phyloP scores from a whole-genome alignment of 176 grass and related monocot genomes.

The Miscanthus lutarioriparius region DNA sequence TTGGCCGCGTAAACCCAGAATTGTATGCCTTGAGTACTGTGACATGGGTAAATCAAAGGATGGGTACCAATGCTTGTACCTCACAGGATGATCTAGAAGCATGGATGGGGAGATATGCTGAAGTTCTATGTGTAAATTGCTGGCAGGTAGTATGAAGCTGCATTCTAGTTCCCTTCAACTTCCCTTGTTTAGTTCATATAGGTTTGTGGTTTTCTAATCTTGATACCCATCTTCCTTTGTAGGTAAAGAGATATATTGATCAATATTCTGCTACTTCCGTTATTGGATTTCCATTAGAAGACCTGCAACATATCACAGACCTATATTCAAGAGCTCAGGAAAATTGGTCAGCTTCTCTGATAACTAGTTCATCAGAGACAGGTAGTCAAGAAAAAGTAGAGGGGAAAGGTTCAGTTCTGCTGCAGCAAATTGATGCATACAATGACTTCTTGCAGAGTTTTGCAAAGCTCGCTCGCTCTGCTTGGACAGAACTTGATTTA shows the following conservation, averaged over 20 bases:
- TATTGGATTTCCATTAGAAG: conserved; percentile 84
- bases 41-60: conserved; percentile 68
- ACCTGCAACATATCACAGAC: conserved; percentile 51
- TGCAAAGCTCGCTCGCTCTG: conserved; percentile 90
- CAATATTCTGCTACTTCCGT: conserved; percentile 86
- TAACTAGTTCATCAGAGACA: conserved; percentile 39
- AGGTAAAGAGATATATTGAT: conserved; percentile 97
- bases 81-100: conserved; percentile 57
- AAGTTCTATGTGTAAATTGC: conserved; percentile 81
- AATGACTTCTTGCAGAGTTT: conserved; percentile 78
- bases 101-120: conserved; percentile 82
- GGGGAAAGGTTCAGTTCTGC: conserved; percentile 37
- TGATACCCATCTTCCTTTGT: conserved; percentile 29
- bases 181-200: neutral
- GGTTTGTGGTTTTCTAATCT: conserved; percentile 4
- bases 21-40: conserved; percentile 78
- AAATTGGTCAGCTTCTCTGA: conserved; percentile 54
- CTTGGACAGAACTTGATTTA: conserved; percentile 97
- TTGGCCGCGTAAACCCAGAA: conserved; percentile 88
- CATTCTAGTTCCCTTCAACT: conserved; percentile 18
- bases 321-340: conserved; percentile 71
- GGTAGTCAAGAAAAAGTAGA: conserved; percentile 34
- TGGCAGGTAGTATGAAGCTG: conserved; percentile 75
- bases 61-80: conserved; percentile 34
- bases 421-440: conserved; percentile 69